These are phyloP conservation scores for Penicillium macrosclerotiorum DNA, from an alignment of 495 filamentous ascomycete species.

Conservation along the genomic window DNA sequence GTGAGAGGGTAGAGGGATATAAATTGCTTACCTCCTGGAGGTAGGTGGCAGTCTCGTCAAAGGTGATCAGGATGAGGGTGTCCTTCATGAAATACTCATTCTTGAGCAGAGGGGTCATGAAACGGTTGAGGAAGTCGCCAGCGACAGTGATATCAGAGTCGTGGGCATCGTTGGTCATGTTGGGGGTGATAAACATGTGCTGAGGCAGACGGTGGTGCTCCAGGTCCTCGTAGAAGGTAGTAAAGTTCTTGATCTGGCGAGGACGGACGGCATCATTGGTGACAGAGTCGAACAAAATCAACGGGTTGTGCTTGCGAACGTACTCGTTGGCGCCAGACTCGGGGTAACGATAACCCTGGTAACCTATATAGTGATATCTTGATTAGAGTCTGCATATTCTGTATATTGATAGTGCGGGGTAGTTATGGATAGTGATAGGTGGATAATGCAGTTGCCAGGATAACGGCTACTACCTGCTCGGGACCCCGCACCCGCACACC, in stretches of 20 bases:
- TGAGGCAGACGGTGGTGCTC: constrained; percentile 59
- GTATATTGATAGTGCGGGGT: too few species aligned
- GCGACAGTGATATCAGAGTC: constrained; percentile 63
- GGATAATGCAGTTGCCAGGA: too few species aligned
- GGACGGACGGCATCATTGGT: constrained; percentile 52
- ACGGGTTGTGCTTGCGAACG: constrained; percentile 76
- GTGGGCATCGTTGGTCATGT: constrained; percentile 74
- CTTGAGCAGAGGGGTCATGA: constrained; percentile 60
- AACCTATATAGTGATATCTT: constrained; percentile 29
- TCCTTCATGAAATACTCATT: constrained; percentile 67
- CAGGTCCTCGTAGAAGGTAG: constrained; percentile 60
- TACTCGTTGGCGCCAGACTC: constrained; percentile 58
- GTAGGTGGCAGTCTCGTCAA: constrained; percentile 62
- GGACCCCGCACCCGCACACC: background rate
- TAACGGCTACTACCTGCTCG: too few species aligned
- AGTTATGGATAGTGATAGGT: too few species aligned
- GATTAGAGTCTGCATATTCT: too few species aligned
- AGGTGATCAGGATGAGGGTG: constrained; percentile 65
- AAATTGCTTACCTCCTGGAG: too few species aligned
- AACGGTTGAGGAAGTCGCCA: constrained; percentile 54
- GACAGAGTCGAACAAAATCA: constrained; percentile 59
- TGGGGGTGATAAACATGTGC: constrained; percentile 74
- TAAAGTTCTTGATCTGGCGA: constrained; percentile 66
- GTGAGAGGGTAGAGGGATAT: too few species aligned
- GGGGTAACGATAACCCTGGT: constrained; percentile 54